Evolutionary conservation across 768 basidiomycete species (phyloP).

Genomic region (Phylloporus rhodoxanthus): DNA sequence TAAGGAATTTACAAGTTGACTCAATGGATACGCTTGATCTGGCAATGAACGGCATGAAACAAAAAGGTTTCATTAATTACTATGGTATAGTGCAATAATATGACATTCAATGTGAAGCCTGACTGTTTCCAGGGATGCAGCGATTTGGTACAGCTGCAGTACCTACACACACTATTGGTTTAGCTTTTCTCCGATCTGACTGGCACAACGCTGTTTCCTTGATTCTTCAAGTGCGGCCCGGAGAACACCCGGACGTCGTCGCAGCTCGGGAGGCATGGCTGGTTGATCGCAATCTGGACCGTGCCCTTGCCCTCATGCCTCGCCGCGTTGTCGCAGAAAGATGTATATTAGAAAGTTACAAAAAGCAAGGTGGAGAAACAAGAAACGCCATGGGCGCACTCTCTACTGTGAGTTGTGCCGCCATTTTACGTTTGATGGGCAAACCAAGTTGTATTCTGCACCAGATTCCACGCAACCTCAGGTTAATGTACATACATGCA

Average conservation of each 20-base stretch:
- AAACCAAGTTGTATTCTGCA: constrained; percentile 2
- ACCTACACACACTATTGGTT: constrained; percentile 90
- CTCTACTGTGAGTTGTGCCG: constrained; percentile 53
- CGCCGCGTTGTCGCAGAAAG: constrained; percentile 90
- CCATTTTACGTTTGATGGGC: not conserved
- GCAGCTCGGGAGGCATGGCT: constrained; percentile 84
- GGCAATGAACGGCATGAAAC: constrained; percentile 71
- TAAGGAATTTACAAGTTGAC: constrained; percentile 80
- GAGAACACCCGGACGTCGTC: constrained; percentile 89
- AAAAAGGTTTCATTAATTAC: constrained; percentile 94
- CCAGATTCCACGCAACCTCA: constrained; percentile 93
- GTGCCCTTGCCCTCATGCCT: constrained; percentile 82
- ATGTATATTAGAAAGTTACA: constrained; percentile 84
- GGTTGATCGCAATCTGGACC: constrained; percentile 72
- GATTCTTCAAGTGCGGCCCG: constrained; percentile 76
- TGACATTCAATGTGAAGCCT: not conserved
- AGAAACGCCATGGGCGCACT: constrained; percentile 84
- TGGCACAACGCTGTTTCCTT: constrained; percentile 85
- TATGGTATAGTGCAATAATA: constrained; percentile 54
- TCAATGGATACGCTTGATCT: constrained; percentile 66
- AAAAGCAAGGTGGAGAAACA: constrained; percentile 71
- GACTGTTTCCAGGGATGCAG: constrained; percentile 76
- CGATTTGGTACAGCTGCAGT: constrained; percentile 96
- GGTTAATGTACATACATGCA: constrained; percentile 97
- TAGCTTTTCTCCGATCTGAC: constrained; percentile 81